Conservation (phyloP, 352 stramenopile genomes). For the Pythium aphanidermatum region DNA sequence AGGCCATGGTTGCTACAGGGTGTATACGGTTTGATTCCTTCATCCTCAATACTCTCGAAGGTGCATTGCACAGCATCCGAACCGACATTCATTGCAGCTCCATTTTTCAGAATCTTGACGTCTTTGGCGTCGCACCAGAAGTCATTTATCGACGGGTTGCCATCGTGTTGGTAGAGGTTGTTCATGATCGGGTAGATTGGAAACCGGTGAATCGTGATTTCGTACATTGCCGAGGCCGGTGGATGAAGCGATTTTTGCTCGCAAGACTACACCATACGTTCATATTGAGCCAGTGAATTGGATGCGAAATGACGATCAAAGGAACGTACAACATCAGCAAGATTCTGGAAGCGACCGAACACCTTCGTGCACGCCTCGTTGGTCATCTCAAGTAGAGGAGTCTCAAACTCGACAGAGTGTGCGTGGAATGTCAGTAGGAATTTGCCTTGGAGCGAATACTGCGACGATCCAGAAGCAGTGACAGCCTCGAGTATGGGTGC, state of each 20-base stretch:
- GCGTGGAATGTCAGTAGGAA: conserved; percentile 60
- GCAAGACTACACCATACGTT: conserved; percentile 35
- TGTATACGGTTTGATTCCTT: conserved; percentile 41
- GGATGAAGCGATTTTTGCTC: conserved; percentile 25
- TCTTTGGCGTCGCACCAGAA: conserved; percentile 49
- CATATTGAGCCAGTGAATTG: no score
- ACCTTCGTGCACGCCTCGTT: conserved; percentile 47
- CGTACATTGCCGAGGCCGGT: conserved; percentile 30
- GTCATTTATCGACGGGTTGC: conserved; percentile 40
- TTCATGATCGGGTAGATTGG: conserved; percentile 74
- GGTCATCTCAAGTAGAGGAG: conserved; percentile 41
- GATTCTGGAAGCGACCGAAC: conserved; percentile 68
- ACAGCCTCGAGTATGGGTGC: conserved; percentile 7
- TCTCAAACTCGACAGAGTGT: conserved; percentile 64
- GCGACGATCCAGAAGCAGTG: background rate
- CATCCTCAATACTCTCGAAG: conserved; percentile 39
- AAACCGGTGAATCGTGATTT: conserved; percentile 60
- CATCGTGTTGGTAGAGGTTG: conserved; percentile 64
- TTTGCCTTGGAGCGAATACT: conserved; percentile 27
- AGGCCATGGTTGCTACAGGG: conserved; percentile 55
- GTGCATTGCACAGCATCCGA: conserved; percentile 22
- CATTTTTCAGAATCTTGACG: conserved; percentile 10
- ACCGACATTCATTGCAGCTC: background rate
- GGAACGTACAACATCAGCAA: conserved; percentile 37
- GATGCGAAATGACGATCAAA: no score